Percentiles rank a stretch among this genome's conserved stretches.
These are phyloP conservation scores for Melaleuca quinquenervia DNA, from an alignment of 345 rosid species.

Conservation along the genomic window DNA sequence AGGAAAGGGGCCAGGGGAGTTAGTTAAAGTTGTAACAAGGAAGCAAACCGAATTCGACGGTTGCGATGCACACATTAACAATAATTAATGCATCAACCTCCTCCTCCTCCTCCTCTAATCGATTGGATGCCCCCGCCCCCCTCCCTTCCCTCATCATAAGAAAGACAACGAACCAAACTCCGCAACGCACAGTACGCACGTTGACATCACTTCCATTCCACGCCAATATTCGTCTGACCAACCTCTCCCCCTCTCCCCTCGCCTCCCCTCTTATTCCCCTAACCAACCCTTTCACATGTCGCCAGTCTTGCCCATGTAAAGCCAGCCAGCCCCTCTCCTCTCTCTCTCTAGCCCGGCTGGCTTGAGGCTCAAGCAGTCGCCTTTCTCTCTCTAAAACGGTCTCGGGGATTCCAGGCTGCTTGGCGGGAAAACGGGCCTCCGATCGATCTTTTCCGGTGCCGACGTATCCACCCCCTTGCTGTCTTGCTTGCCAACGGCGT, in stretches of 20 bases:
- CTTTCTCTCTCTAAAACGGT: neutral
- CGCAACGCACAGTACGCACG: neutral
- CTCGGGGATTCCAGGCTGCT: neutral
- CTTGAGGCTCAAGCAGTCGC: neutral
- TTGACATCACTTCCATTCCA: neutral
- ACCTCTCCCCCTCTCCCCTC: neutral
- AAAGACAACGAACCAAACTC: neutral
- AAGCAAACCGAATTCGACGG: neutral
- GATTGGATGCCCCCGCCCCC: neutral
- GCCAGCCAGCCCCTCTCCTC: neutral
- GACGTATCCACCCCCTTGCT: neutral
- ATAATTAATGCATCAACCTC: neutral
- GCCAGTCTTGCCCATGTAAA: neutral
- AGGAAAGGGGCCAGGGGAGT: neutral
- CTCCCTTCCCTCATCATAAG: neutral
- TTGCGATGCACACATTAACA: neutral
- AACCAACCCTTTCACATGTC: neutral
- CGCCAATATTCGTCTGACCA: neutral
- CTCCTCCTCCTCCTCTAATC: neutral
- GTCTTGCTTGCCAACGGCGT: neutral
- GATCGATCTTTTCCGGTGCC: neutral
- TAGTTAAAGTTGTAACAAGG: slow-evolving; percentile 11
- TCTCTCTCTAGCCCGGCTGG: neutral
- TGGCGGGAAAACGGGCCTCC: neutral
- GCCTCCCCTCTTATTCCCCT: neutral